Base-by-base conservation (phyloP, 2,329 filamentous ascomycete genomes). In the Ascochyta viciae-villosae region DNA sequence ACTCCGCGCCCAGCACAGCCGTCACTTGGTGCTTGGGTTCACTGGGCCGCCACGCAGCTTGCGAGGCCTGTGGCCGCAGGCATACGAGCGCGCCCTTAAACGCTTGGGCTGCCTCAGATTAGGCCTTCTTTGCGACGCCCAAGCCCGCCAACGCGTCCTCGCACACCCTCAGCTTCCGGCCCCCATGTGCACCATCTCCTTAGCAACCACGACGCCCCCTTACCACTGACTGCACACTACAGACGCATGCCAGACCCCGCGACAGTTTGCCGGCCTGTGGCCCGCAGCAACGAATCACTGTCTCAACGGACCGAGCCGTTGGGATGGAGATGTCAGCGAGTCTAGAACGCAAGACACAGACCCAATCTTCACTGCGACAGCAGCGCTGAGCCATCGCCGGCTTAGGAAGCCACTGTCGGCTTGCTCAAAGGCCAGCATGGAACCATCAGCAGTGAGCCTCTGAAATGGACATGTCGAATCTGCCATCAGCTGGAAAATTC, bases 101-200 rank as follows among this genome's bases (percentile, higher is more conserved):
- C 52, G 52, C 52, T 41, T 50, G 52, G 47, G 53, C 43, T 47
- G 42, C 53, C 31, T 56, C 38, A 27, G 33, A 38, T 51, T 29
- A 51, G 47, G 47, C 47, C 22, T 19, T 26, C 42, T 24, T 41
- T 55, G 46, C 52, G 47, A 22, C 29, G 29, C 53, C 53, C 53
- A 51, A 56, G 53, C 53, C 53, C 51, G 53, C 53, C 53, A 56
- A 56, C 47, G 48, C 47, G 48, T 56, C 53, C 47, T 48, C 43
- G 43, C 48, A 56, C 47, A n/a, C 38, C 22, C 43, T 22, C 42
- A 48, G 38, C 47, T 46, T 48, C 47, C 47, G 53, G 42, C 39
- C 53, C 51, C 48, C 47, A 31, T 38, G 34, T 5, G 38, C 39
- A 6, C 23, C 33, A 51, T 56, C 47, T 51, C 53, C 47, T 48